Evolutionary conservation across 352 stramenopile genomes (phyloP).

Genomic region (Globisporangium mamillatum): DNA sequence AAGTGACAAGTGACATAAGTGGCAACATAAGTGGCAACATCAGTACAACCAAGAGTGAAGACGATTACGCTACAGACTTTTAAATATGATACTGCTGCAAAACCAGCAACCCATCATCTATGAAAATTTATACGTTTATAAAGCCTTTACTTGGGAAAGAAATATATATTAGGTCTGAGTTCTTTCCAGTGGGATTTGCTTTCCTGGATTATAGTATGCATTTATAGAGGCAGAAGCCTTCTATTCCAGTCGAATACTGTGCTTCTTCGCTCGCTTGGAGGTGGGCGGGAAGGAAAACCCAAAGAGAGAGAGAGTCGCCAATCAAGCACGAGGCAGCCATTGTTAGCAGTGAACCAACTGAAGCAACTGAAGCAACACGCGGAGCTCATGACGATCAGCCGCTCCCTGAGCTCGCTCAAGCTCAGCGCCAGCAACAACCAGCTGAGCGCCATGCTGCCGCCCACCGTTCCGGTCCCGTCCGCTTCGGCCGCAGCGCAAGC

Average conservation of each 20-base stretch:
- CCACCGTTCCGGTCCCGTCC: slow-evolving; percentile 1
- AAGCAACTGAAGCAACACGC: not conserved
- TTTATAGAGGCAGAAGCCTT: not conserved
- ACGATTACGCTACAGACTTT: slow-evolving; percentile 1
- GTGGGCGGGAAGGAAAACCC: not conserved
- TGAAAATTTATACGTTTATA: not conserved
- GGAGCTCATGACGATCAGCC: slow-evolving; percentile 15
- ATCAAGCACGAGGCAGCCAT: slow-evolving; percentile 9
- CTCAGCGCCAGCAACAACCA: slow-evolving; percentile 18
- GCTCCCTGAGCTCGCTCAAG: slow-evolving; percentile 13
- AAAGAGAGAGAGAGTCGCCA: slow-evolving; percentile 3
- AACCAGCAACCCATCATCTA: not conserved
- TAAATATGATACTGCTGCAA: not conserved
- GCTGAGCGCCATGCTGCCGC: slow-evolving; percentile 9
- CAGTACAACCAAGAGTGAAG: not conserved
- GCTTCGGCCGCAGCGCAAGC: not conserved
- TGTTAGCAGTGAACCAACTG: too few species aligned
- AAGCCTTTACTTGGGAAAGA: not conserved
- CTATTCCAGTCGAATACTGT: not conserved
- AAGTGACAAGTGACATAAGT: too few species aligned
- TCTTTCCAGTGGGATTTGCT: slow-evolving; percentile 1
- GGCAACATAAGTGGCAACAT: not conserved
- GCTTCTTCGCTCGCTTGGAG: not conserved
- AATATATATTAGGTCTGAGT: not conserved
- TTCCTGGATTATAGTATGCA: not conserved